Base-by-base conservation (phyloP, 1,284 basidiomycete genomes). In the Cryptococcus jaspeensis region DNA sequence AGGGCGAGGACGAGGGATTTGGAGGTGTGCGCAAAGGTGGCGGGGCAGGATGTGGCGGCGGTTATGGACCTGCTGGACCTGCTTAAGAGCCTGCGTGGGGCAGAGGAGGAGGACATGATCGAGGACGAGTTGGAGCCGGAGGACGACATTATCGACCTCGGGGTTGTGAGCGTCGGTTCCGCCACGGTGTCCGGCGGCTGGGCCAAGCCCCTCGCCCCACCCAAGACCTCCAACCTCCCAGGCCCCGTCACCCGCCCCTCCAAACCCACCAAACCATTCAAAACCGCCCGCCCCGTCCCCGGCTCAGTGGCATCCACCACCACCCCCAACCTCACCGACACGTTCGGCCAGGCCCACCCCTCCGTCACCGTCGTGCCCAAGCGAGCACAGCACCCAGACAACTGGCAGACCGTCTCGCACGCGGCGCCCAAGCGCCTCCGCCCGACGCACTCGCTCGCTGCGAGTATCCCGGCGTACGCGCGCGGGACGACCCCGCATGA, bases 61-160 rank as follows among this genome's bases (percentile, higher is more conserved):
- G 72, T 71, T 0, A 71, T 78, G 61, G 72, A 77, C 50, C 67
- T 78, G 20, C 69, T 73, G 64, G 70, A 71, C 42, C 51, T 73
- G 3, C 46, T 78, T 7, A 8, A 37, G 7, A 22, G 20, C 23
- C 47, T 49, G 36, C 20, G 47, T 13, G 28, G 18, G 36, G 20
- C 23, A 11, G 32, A 37, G 32, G 18, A 3, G 8, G 28, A 32
- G 28, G 28, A 32, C 5, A 32, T 32, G 28, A 32, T 32, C 5
- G 28, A 32, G 28, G 28, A 9, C 28, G 9, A 32, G 9, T 9
- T 32, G 28, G 28, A 32, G 28, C 28, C 28, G 28, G 28, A 32
- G 28, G 28, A 32, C 28, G 28, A 32, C 9, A 9, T 4, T 32
- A 9, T 32, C n/a, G n/a, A n/a, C n/a, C n/a, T n/a, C n/a, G n/a